Percentiles rank a stretch among this genome's conserved stretches.
Conservation (phyloP, 129 eudicot species). For the Apium graveolens region DNA sequence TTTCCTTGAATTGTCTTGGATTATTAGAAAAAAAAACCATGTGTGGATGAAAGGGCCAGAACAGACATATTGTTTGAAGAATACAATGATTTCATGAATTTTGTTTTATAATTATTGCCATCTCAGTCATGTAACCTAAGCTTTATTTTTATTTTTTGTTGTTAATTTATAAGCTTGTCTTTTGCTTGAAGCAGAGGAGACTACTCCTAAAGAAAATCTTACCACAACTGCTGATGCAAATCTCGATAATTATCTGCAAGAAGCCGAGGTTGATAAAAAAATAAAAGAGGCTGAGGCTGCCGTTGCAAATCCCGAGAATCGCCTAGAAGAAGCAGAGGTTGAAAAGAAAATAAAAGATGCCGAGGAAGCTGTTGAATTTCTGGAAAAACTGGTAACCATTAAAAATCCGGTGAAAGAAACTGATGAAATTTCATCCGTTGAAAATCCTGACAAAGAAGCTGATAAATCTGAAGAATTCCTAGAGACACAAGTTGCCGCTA, state of each 20-base stretch:
- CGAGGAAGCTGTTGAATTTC: not conserved
- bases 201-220: not conserved
- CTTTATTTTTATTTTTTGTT: not conserved
- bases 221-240: not conserved
- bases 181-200: not conserved
- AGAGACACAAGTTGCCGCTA: too few relatives aligned
- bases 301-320: not conserved
- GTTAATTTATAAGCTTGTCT: not conserved
- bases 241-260: not conserved
- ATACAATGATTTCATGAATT: not conserved
- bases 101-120: not conserved
- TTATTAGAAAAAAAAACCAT: not conserved
- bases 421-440: not conserved
- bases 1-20: not conserved
- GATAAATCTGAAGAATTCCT: not conserved
- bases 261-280: slow-evolving; percentile 2
- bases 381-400: not conserved
- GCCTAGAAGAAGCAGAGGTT: not conserved
- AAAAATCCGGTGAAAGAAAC: not conserved
- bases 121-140: not conserved
- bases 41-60: not conserved
- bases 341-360: not conserved
- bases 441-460: not conserved
- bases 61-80: not conserved
- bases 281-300: slow-evolving; percentile 8